Evolutionary conservation across 495 filamentous ascomycete species (phyloP).

Genomic region (Margaritispora aquatica): DNA sequence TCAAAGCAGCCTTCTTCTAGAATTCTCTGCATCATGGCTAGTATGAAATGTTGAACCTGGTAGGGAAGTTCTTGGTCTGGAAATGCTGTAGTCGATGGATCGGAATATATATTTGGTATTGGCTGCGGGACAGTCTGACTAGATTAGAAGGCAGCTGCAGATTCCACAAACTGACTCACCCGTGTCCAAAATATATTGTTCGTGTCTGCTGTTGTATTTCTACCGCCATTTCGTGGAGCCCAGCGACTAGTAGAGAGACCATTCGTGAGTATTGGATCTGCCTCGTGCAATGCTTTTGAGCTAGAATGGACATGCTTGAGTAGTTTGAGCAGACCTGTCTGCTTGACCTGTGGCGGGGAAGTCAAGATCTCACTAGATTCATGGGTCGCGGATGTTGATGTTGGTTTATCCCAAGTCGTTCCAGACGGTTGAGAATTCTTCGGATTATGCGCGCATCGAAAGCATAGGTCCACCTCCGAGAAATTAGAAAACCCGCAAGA

Average conservation of each 20-base stretch:
- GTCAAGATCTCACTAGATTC: background rate
- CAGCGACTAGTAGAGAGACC: constrained; percentile 19
- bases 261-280: no score
- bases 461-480: constrained; percentile 9
- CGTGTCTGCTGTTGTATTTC: background rate
- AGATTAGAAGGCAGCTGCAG: background rate
- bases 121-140: background rate
- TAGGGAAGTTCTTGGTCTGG: constrained; percentile 32
- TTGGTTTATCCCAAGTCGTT: no score
- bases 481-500: constrained; percentile 45
- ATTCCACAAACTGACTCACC: constrained; percentile 2
- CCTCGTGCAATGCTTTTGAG: no score
- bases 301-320: no score
- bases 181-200: constrained; percentile 16
- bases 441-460: constrained; percentile 7
- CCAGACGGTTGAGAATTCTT: background rate
- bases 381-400: background rate
- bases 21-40: constrained; percentile 30
- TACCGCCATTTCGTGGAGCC: constrained; percentile 14
- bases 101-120: background rate
- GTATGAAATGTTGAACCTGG: constrained; percentile 33
- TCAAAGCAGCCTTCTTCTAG: constrained; percentile 38
- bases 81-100: background rate
- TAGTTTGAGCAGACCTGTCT: background rate
- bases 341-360: background rate